Conservation (phyloP, 352 stramenopile species). For the Sclerospora graminicola region DNA sequence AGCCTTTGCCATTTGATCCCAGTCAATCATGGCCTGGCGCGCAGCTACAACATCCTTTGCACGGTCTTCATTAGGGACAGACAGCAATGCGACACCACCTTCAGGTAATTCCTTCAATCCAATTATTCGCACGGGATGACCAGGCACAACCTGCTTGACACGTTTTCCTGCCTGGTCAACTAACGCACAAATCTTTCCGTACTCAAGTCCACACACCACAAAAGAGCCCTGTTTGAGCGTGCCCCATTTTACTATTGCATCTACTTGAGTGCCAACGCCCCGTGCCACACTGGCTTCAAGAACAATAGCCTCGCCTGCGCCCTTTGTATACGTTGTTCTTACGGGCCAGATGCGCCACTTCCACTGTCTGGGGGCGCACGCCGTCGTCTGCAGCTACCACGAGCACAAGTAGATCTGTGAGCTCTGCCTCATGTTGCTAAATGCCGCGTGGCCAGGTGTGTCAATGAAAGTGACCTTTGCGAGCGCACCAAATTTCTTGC, state of each 20-base stretch:
- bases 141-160: conserved; percentile 86
- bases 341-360: conserved; percentile 90
- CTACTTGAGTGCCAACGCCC: conserved; percentile 91
- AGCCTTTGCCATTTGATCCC: conserved; percentile 57
- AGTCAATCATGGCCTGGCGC: conserved; percentile 61
- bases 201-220: conserved; percentile 93
- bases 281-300: conserved; percentile 92
- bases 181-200: conserved; percentile 86
- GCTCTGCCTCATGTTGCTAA: conserved; percentile 96
- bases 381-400: conserved; percentile 98
- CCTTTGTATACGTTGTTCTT: conserved; percentile 90
- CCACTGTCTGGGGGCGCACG: conserved; percentile 96
- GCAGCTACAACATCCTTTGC: conserved; percentile 72
- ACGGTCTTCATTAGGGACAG: conserved; percentile 58
- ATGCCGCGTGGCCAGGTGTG: conserved; percentile 99
- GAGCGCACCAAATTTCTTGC: conserved; percentile 55
- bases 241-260: conserved; percentile 95
- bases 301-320: conserved; percentile 89
- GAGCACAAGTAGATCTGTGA: conserved; percentile 97
- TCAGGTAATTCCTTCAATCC: conserved; percentile 80
- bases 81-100: conserved; percentile 66
- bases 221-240: conserved; percentile 90
- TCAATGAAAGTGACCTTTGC: conserved; percentile 96
- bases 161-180: conserved; percentile 63
- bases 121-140: conserved; percentile 85